A percentile compares a stretch with the other conserved stretches of the same genome.
phyloP scores from a whole-genome alignment of 169 alveolate genomes.

The Plasmodium gonderi region DNA sequence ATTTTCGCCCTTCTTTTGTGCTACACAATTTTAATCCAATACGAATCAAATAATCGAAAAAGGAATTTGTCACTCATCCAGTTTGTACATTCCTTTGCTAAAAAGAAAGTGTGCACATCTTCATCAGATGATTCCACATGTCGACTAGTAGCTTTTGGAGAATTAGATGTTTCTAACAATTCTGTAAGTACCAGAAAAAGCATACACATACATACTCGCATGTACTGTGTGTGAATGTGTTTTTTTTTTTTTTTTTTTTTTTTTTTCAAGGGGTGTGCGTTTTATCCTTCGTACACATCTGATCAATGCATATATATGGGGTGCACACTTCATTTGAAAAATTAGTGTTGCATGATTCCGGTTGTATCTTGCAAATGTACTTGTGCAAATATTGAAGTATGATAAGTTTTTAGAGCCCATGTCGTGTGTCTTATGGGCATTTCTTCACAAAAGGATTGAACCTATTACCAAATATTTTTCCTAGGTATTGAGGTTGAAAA shows the following conservation, averaged over 20 bases:
- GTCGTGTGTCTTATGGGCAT: too few species aligned
- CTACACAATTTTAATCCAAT: constrained; percentile 4
- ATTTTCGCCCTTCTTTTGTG: neutral
- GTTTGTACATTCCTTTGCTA: constrained; percentile 44
- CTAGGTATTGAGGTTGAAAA: constrained; percentile 49
- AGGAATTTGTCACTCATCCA: constrained; percentile 8
- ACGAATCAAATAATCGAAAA: neutral
- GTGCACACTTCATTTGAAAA: too few species aligned
- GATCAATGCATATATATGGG: too few species aligned
- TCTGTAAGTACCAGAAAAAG: constrained; percentile 23
- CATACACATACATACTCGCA: neutral
- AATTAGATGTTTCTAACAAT: constrained; percentile 67
- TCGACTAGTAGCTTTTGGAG: constrained; percentile 32
- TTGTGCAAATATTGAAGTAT: too few species aligned
- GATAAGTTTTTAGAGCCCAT: too few species aligned
- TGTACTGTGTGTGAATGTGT: neutral
- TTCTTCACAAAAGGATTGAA: too few species aligned
- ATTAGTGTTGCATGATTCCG: too few species aligned
- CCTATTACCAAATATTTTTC: neutral
- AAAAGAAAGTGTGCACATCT: constrained; percentile 60
- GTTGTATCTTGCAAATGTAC: too few species aligned
- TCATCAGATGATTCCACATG: constrained; percentile 64
- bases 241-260: too few species aligned
- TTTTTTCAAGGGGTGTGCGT: too few species aligned
- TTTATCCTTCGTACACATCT: too few species aligned